Percentiles rank a stretch among this genome's conserved stretches.
Evolutionary conservation across 129 eudicot genomes (phyloP).

Genomic region (Kitagawia praeruptora): DNA sequence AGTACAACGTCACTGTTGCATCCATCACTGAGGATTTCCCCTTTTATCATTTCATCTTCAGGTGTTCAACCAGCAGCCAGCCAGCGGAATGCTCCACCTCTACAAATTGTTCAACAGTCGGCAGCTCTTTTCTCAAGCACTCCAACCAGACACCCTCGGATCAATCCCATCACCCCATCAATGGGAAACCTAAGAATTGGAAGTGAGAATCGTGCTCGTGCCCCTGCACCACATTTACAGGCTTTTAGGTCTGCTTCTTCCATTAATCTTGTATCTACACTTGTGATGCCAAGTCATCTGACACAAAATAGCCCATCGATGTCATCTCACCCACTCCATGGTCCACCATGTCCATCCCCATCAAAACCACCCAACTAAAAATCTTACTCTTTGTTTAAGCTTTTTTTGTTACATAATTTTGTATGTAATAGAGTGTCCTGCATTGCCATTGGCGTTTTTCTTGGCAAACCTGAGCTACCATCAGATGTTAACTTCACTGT

Average conservation of each 20-base stretch:
- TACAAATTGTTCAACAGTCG: constrained; percentile 38
- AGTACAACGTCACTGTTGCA: neutral
- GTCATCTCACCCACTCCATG: neutral
- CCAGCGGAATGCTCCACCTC: constrained; percentile 20
- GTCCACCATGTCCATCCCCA: neutral
- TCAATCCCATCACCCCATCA: constrained; percentile 26
- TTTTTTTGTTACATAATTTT: neutral
- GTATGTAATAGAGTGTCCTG: neutral
- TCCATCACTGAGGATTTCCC: neutral
- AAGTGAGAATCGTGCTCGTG: constrained; percentile 56
- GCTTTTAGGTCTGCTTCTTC: constrained; percentile 34
- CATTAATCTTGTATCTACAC: constrained; percentile 10
- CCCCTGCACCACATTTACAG: constrained; percentile 71
- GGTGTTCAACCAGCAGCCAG: constrained; percentile 9
- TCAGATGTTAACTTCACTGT: neutral
- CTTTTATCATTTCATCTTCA: neutral
- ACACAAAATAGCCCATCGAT: neutral
- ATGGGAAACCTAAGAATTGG: constrained; percentile 17
- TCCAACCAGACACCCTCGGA: constrained; percentile 40
- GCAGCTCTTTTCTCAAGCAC: constrained; percentile 34
- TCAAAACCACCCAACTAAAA: neutral
- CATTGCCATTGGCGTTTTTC: neutral
- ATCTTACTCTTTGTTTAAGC: neutral
- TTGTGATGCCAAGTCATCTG: constrained; percentile 30
- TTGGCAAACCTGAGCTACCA: neutral